A percentile compares a stretch with the other conserved stretches of the same genome.
Conservation (phyloP, 2,329 filamentous ascomycete species). For the Botrytis aclada region DNA sequence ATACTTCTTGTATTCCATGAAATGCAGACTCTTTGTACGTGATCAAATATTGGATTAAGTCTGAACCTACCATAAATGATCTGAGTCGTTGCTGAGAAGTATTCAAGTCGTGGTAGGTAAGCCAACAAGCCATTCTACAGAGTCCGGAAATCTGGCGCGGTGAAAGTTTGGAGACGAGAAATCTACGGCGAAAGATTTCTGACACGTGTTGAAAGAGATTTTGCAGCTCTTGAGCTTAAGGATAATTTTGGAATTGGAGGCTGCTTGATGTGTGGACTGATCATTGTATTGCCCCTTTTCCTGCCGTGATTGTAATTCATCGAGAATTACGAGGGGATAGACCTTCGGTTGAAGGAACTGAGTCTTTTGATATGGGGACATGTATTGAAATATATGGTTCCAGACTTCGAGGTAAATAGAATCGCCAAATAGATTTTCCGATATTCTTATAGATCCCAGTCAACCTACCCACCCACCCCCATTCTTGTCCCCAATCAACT, state of each 20-base stretch:
- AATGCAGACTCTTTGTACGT: not conserved
- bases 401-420: not conserved
- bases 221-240: slow-evolving; percentile 2
- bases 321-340: not conserved
- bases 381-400: not conserved
- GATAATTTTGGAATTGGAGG: not conserved
- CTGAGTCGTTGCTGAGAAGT: slow-evolving; percentile 7
- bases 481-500: slow-evolving; percentile 11
- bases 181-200: not conserved
- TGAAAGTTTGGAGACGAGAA: slow-evolving; percentile 19
- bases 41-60: slow-evolving; percentile 1
- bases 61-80: not conserved
- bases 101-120: slow-evolving; percentile 1
- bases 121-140: slow-evolving; percentile 6
- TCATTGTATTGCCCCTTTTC: slow-evolving; percentile 9
- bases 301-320: not conserved
- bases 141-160: not conserved
- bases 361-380: not conserved
- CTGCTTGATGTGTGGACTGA: not conserved
- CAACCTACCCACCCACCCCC: not conserved
- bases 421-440: slow-evolving; percentile 16
- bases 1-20: slow-evolving; percentile 2
- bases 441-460: not conserved
- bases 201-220: slow-evolving; percentile 16
- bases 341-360: not conserved